These are phyloP conservation scores for Citropsis articulata DNA, from an alignment of 345 rosid genomes.

Conservation along the genomic window DNA sequence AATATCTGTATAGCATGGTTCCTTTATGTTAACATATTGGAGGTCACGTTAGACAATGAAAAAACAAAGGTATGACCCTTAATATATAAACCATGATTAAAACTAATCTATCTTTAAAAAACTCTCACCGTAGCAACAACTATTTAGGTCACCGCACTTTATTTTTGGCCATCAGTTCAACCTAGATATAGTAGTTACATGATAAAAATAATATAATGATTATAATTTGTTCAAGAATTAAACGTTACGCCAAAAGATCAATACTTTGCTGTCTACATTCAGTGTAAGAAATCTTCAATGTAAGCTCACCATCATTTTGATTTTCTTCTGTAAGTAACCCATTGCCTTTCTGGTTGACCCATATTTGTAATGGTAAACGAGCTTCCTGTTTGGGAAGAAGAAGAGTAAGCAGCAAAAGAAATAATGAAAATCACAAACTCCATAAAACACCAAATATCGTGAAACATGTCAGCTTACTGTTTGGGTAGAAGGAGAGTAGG, in stretches of 20 bases:
- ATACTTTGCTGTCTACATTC: neutral
- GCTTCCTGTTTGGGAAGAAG: constrained; percentile 52
- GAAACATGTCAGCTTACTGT: constrained; percentile 49
- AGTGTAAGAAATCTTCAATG: neutral
- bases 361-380: constrained; percentile 79
- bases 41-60: too few species aligned
- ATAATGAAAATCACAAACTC: neutral
- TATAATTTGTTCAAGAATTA: neutral
- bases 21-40: neutral
- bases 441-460: neutral
- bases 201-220: neutral
- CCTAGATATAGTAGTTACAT: neutral
- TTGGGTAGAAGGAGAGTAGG: neutral
- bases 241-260: neutral
- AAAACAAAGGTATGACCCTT: neutral
- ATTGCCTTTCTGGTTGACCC: constrained; percentile 74
- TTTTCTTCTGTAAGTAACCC: constrained; percentile 73
- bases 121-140: neutral
- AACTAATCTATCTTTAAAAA: neutral
- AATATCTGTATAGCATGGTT: neutral
- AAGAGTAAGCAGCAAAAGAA: neutral
- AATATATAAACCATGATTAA: neutral
- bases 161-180: neutral
- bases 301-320: constrained; percentile 62
- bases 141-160: neutral